A percentile compares a stretch with the other conserved stretches of the same genome.
Evolutionary conservation across 2,329 filamentous ascomycete genomes (phyloP).

Genomic region (Fusarium coffeatum): DNA sequence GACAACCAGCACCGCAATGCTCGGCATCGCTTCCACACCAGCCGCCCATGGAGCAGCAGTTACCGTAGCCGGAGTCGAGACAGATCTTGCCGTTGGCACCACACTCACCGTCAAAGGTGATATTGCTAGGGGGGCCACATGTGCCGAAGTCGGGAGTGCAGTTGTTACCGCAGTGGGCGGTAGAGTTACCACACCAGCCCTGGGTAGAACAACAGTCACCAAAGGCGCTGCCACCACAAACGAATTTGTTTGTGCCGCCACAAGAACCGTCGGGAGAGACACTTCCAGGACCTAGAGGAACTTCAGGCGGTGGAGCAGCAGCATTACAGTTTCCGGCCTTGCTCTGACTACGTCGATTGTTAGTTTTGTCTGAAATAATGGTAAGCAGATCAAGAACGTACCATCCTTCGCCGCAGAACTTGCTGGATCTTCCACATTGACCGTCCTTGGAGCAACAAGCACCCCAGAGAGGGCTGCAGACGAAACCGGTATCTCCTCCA

Average conservation of each 20-base stretch:
- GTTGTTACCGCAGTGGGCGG: constrained; percentile 9
- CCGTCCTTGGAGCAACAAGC: constrained; percentile 16
- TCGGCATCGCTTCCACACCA: neutral
- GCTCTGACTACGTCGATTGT: neutral
- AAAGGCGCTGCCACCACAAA: neutral
- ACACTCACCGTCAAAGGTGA: constrained; percentile 2
- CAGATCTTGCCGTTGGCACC: constrained; percentile 10
- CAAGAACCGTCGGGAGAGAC: constrained; percentile 13
- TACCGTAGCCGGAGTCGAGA: neutral
- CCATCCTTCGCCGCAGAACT: constrained; percentile 23
- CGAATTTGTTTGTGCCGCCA: constrained; percentile 11
- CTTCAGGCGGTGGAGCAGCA: neutral
- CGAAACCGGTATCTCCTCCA: constrained; percentile 6
- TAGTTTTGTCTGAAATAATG: neutral
- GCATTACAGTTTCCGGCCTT: constrained; percentile 16
- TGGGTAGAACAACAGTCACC: constrained; percentile 1
- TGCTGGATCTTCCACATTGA: constrained; percentile 9
- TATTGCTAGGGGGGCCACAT: constrained; percentile 2
- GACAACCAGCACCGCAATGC: constrained; percentile 3
- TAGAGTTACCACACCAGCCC: constrained; percentile 13
- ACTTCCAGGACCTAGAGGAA: constrained; percentile 1
- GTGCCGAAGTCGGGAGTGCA: neutral
- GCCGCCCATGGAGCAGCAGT: neutral
- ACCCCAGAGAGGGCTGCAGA: constrained; percentile 17
- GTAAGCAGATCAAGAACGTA: neutral